Percentiles rank a stretch among this genome's conserved stretches.
Conservation (phyloP, 495 filamentous ascomycete genomes). For the Hyaloscypha bicolor region DNA sequence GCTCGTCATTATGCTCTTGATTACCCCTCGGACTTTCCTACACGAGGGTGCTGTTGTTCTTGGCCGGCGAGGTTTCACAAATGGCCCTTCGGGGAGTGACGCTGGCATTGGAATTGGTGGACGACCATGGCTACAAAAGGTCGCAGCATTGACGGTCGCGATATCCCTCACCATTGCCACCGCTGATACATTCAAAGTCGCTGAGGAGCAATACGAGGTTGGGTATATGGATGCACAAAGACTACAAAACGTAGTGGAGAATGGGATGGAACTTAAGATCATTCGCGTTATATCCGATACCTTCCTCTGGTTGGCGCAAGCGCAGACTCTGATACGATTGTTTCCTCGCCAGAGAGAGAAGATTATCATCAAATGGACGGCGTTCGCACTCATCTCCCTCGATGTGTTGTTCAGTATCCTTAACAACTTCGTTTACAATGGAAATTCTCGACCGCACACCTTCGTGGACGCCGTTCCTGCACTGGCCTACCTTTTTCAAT, state of each 20-base stretch:
- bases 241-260: slow-evolving; percentile 74
- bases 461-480: slow-evolving; percentile 92
- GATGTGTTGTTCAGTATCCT: slow-evolving; percentile 88
- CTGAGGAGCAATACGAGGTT: slow-evolving; percentile 72
- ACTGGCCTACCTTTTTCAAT: slow-evolving; percentile 89
- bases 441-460: slow-evolving; percentile 62
- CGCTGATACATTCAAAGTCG: slow-evolving; percentile 82
- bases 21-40: slow-evolving; percentile 87
- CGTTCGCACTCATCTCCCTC: slow-evolving; percentile 87
- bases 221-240: slow-evolving; percentile 71
- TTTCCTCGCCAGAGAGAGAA: slow-evolving; percentile 98
- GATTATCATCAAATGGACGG: slow-evolving; percentile 97
- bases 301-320: slow-evolving; percentile 96
- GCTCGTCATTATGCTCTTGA: slow-evolving; percentile 90
- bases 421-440: slow-evolving; percentile 75
- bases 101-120: slow-evolving; percentile 84
- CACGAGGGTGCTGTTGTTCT: slow-evolving; percentile 80
- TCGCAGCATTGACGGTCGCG: slow-evolving; percentile 86
- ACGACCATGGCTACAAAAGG: slow-evolving; percentile 93
- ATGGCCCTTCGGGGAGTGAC: slow-evolving; percentile 68
- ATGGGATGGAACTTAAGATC: slow-evolving; percentile 80
- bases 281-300: slow-evolving; percentile 91
- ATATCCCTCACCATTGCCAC: slow-evolving; percentile 93
- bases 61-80: slow-evolving; percentile 83
- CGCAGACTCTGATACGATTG: slow-evolving; percentile 91